Conservation (phyloP, 2,329 filamentous ascomycete genomes). For the Dryadomyces sulphureus region DNA sequence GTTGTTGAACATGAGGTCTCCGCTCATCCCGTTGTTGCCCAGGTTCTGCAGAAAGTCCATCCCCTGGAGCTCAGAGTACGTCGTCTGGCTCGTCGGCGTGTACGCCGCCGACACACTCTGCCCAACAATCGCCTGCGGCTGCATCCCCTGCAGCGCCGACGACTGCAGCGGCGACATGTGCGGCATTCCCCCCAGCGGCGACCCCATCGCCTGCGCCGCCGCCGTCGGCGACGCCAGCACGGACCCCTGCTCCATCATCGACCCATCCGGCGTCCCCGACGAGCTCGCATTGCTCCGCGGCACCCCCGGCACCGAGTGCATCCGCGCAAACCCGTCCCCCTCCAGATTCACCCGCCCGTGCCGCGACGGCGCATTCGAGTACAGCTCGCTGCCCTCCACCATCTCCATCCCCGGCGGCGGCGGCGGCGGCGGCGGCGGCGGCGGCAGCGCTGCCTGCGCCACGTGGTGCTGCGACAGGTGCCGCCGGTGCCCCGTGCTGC, state of each 20-base stretch:
- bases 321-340: slow-evolving; percentile 21
- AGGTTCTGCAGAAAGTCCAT: slow-evolving; percentile 40
- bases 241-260: slow-evolving; percentile 20
- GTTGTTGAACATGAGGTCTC: slow-evolving; percentile 2
- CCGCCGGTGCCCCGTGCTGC: not conserved
- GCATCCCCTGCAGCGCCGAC: slow-evolving; percentile 15
- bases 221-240: slow-evolving; percentile 28
- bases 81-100: slow-evolving; percentile 17
- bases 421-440: slow-evolving; percentile 5
- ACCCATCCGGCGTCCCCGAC: slow-evolving; percentile 11
- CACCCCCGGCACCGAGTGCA: slow-evolving; percentile 25
- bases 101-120: slow-evolving; percentile 11
- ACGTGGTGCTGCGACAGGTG: not conserved
- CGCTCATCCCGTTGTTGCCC: slow-evolving; percentile 9
- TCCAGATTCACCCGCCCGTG: slow-evolving; percentile 18
- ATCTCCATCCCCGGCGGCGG: not conserved
- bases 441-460: slow-evolving; percentile 9
- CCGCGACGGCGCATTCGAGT: slow-evolving; percentile 6
- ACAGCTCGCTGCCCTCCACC: not conserved
- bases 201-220: not conserved
- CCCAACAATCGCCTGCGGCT: slow-evolving; percentile 11
- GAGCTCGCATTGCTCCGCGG: slow-evolving; percentile 23
- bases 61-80: slow-evolving; percentile 33
- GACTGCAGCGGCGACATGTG: slow-evolving; percentile 6
- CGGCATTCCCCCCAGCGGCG: not conserved